Evolutionary conservation across 2,329 filamentous ascomycete species (phyloP), one percentile per base, ranked within the genome.

Genomic region (Arthrobotrys iridis): DNA sequence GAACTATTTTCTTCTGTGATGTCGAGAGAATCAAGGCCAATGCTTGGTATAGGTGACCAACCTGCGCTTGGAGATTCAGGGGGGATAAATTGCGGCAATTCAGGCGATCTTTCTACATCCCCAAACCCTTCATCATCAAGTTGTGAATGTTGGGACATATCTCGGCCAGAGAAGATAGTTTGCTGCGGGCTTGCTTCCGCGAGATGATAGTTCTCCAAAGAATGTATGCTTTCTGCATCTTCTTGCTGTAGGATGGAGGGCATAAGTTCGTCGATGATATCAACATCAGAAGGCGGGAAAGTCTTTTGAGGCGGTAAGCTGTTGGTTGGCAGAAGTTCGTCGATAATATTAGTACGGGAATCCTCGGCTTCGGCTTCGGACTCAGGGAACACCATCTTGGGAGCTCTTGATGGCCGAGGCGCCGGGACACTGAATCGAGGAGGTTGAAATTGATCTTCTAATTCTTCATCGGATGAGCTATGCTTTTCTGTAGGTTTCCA

Each of bases 181-280:
- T 35, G 7, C 11, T 11, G 18, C 10, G 10, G 50, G 11, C 18
- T 55, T 24, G 3, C 30, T 7, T 6, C n/a, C 2, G n/a, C 18
- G 8, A 37, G 8, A 7, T 3, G 28, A 10, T 24, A 37, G 1
- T 55, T 10, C 10, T 55, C 50, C 6, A 37, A 55, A 0, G 30
- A 13, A 6, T 10, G 50, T 8, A 24, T 10, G 1, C 35, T 11
- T 37, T n/a, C 30, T 10, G 3, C 8, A 4, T 24, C 50, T 22
- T 55, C 28, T 15, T n/a, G 11, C 4, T 37, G 8, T 8, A 37
- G 18, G 18, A 10, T 6, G 13, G 50, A 11, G 3, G 68, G 68
- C 22, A 73, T 28, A n/a, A 73, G 33, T 22, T 73, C 59, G 28
- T 73, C 68, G 26, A 73, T 73, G 15, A 73, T 22, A 37, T 45